Evolutionary conservation across 495 filamentous ascomycete genomes (phyloP).

Genomic region (Tuber borchii): DNA sequence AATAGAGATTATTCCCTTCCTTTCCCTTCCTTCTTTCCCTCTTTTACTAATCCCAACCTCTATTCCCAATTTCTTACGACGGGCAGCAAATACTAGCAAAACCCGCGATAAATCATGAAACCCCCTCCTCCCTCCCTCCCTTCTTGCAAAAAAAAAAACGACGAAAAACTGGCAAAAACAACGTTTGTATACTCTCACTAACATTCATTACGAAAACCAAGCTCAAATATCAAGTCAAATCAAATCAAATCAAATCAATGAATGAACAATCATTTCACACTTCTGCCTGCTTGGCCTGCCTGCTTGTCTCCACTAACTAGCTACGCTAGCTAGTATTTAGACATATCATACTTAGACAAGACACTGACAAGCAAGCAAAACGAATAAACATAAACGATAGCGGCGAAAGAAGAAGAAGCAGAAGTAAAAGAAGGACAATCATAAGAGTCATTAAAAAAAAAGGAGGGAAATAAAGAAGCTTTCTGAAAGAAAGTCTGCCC

Average conservation of each 20-base stretch:
- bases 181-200: neutral
- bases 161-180: neutral
- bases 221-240: conserved; percentile 13
- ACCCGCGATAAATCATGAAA: no score
- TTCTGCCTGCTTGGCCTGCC: neutral
- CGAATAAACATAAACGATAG: conserved; percentile 12
- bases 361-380: conserved; percentile 3
- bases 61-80: neutral
- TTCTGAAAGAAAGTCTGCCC: conserved; percentile 21
- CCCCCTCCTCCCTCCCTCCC: neutral
- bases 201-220: neutral
- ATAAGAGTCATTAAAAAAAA: conserved; percentile 35
- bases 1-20: neutral
- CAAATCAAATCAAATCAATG: conserved; percentile 22
- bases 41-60: neutral
- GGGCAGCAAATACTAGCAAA: neutral
- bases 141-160: neutral
- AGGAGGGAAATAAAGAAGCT: conserved; percentile 11
- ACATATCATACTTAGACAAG: neutral
- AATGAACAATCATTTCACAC: conserved; percentile 18
- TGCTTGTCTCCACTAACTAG: neutral
- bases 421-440: conserved; percentile 18
- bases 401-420: conserved; percentile 13
- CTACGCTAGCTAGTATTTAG: neutral
- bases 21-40: neutral